phyloP scores from a whole-genome alignment of 257 asterid species.

The Perilla frutescens region DNA sequence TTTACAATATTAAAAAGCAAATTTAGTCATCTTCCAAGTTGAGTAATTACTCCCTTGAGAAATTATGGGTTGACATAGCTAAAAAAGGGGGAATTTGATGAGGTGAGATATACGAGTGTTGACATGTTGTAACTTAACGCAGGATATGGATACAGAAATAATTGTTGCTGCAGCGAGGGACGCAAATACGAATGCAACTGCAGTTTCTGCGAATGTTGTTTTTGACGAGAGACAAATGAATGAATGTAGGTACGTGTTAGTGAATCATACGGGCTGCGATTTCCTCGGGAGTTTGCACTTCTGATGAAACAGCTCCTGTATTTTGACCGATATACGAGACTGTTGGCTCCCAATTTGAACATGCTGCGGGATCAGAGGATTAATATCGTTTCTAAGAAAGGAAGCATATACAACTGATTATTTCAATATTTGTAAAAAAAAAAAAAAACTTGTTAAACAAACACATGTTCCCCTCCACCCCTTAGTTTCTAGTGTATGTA shows the following conservation, averaged over 20 bases:
- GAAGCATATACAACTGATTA: slow-evolving; percentile 21
- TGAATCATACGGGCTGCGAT: slow-evolving; percentile 92
- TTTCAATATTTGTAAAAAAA: too few species aligned
- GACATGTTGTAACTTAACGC: slow-evolving; percentile 25
- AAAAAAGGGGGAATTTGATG: background rate
- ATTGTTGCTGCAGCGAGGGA: slow-evolving; percentile 87
- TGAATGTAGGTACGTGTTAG: slow-evolving; percentile 78
- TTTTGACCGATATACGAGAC: slow-evolving; percentile 90
- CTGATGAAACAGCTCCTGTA: slow-evolving; percentile 95
- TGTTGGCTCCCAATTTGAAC: slow-evolving; percentile 93
- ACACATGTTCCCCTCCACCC: too few species aligned
- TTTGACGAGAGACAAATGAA: slow-evolving; percentile 96
- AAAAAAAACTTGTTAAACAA: too few species aligned
- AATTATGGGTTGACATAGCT: background rate
- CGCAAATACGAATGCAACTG: slow-evolving; percentile 71
- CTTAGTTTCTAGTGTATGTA: too few species aligned
- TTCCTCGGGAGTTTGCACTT: slow-evolving; percentile 98
- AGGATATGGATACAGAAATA: slow-evolving; percentile 93
- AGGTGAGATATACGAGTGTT: background rate
- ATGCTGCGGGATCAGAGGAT: slow-evolving; percentile 96
- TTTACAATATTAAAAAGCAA: background rate
- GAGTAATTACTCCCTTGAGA: background rate
- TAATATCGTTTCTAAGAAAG: slow-evolving; percentile 62
- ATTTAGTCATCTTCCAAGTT: background rate
- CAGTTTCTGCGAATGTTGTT: slow-evolving; percentile 79